These are phyloP conservation scores for Speleostelium caveatum DNA, from an alignment of 78 protist species.

Conservation along the genomic window DNA sequence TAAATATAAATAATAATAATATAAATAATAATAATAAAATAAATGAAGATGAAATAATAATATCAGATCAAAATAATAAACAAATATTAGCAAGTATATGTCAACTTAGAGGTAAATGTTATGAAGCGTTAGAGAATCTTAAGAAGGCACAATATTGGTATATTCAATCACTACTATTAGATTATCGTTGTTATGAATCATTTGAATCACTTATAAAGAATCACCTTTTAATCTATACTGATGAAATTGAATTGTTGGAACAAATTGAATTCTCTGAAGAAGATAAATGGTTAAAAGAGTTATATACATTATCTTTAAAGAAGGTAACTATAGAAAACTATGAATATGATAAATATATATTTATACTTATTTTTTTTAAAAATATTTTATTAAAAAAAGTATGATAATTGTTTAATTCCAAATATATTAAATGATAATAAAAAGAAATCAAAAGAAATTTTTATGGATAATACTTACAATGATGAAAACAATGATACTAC, in stretches of 20 bases:
- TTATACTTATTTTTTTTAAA: no score
- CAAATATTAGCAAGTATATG: conserved; percentile 27
- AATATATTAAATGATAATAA: no score
- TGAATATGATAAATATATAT: no score
- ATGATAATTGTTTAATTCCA: no score
- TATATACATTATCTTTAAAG: conserved; percentile 30
- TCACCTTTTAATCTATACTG: conserved; percentile 44
- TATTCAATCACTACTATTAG: conserved; percentile 37
- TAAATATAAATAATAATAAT: conserved; percentile 7
- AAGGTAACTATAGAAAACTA: no score
- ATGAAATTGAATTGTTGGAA: conserved; percentile 30
- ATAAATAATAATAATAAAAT: conserved; percentile 11
- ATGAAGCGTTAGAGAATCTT: conserved; percentile 56
- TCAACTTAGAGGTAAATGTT: conserved; percentile 44
- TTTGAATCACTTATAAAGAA: conserved; percentile 44
- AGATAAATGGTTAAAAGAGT: conserved; percentile 52
- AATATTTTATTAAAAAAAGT: no score
- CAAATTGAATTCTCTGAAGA: conserved; percentile 12
- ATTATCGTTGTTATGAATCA: conserved; percentile 62
- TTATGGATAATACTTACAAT: no score
- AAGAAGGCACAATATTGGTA: conserved; percentile 73
- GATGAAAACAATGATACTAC: no score
- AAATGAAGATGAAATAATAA: no score
- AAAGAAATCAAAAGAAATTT: no score
- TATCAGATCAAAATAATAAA: not conserved